Conservation (phyloP, 768 basidiomycete genomes). For the Lactarius indigo region DNA sequence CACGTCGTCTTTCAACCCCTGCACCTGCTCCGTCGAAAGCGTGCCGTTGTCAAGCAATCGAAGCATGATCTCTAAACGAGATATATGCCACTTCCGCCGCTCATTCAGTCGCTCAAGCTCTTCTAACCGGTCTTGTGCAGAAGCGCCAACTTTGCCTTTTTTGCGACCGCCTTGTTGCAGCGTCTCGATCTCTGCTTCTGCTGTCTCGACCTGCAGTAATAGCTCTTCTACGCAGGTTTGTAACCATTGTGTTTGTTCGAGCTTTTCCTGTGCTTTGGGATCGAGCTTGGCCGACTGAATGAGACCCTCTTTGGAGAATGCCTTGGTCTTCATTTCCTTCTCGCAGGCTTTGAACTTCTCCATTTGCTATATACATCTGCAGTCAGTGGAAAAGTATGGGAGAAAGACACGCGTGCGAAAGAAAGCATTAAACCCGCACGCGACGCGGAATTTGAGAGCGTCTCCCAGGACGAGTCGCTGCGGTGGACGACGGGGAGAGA, state of each 20-base stretch:
- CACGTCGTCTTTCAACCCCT: constrained; percentile 87
- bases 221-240: constrained; percentile 88
- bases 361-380: constrained; percentile 81
- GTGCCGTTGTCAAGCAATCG: constrained; percentile 93
- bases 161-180: constrained; percentile 78
- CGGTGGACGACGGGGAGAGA: not conserved
- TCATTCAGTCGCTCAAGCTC: constrained; percentile 90
- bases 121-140: constrained; percentile 67
- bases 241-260: constrained; percentile 85
- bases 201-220: constrained; percentile 85
- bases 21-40: constrained; percentile 74
- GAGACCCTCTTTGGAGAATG: constrained; percentile 97
- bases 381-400: constrained; percentile 22
- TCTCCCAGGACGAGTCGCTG: not conserved
- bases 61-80: constrained; percentile 87
- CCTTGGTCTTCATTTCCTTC: constrained; percentile 99
- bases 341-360: constrained; percentile 99
- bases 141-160: constrained; percentile 67
- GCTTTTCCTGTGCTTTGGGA: constrained; percentile 95
- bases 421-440: not conserved
- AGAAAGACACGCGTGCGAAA: not conserved
- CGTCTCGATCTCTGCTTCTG: constrained; percentile 92
- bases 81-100: constrained; percentile 92
- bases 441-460: not conserved
- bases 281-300: constrained; percentile 92